Conservation (phyloP, 768 basidiomycete species). For the Tylopilus sp. region DNA sequence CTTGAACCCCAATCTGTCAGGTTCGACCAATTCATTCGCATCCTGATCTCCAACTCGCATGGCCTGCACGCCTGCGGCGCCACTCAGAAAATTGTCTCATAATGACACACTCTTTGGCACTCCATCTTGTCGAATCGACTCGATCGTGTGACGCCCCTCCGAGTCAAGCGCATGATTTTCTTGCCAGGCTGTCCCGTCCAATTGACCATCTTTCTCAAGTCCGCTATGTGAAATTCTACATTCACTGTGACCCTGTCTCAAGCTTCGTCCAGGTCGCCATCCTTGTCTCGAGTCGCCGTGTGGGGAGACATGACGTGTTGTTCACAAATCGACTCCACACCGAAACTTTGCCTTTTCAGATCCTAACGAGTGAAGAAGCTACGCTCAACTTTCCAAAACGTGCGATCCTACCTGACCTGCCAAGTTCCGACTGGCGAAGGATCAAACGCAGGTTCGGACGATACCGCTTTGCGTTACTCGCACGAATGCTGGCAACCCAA, state of each 20-base stretch:
- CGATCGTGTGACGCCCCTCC: constrained; percentile 3
- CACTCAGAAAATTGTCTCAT: constrained; percentile 19
- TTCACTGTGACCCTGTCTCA: constrained; percentile 16
- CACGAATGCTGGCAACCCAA: constrained; percentile 14
- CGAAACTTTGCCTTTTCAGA: constrained; percentile 10
- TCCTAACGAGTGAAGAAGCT: constrained; percentile 3
- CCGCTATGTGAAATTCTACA: constrained; percentile 17
- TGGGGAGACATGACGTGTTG: constrained; percentile 24
- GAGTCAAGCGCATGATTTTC: constrained; percentile 6
- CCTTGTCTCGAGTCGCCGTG: constrained; percentile 19
- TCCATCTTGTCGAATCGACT: constrained; percentile 3
- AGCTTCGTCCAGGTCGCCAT: neutral
- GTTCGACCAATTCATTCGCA: constrained; percentile 14
- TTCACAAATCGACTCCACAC: constrained; percentile 5
- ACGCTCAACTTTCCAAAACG: constrained; percentile 7
- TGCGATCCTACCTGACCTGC: constrained; percentile 1
- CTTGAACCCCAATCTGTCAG: constrained; percentile 19
- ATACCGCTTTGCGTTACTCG: constrained; percentile 14
- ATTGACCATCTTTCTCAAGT: constrained; percentile 13
- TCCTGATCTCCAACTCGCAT: constrained; percentile 16
- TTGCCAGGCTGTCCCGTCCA: constrained; percentile 5
- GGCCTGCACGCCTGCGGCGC: constrained; percentile 14
- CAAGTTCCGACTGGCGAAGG: constrained; percentile 13
- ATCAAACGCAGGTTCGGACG: constrained; percentile 15
- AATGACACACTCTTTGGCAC: constrained; percentile 12